Percentiles rank a stretch among this genome's conserved stretches.
Conservation (phyloP, 768 basidiomycete genomes). For the Hemileccinum rubropunctum region DNA sequence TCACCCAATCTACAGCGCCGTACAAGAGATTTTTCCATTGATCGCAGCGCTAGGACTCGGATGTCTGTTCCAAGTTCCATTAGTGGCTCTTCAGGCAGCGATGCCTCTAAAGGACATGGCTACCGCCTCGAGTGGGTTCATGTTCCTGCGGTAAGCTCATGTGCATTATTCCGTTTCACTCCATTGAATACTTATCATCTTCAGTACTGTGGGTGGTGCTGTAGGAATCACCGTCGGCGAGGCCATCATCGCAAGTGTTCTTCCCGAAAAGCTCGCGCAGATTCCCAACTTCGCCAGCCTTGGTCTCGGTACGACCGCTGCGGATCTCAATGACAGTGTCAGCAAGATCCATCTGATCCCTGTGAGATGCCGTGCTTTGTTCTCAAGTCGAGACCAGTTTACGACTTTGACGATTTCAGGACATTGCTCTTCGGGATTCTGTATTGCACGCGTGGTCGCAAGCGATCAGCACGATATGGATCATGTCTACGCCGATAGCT, state of each 20-base stretch:
- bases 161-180: background rate
- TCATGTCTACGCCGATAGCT: slow-evolving; percentile 56
- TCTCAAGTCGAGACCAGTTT: background rate
- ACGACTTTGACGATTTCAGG: slow-evolving; percentile 30
- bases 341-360: slow-evolving; percentile 35
- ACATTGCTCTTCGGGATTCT: slow-evolving; percentile 45
- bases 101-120: slow-evolving; percentile 91
- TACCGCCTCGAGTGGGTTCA: slow-evolving; percentile 69
- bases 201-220: slow-evolving; percentile 68
- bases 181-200: slow-evolving; percentile 3
- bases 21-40: slow-evolving; percentile 62
- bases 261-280: slow-evolving; percentile 30
- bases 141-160: slow-evolving; percentile 57
- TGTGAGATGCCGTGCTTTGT: slow-evolving; percentile 5
- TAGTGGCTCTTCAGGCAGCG: slow-evolving; percentile 76
- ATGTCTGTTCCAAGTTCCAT: slow-evolving; percentile 61
- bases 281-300: slow-evolving; percentile 34
- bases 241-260: slow-evolving; percentile 61
- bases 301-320: slow-evolving; percentile 36
- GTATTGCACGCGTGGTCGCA: slow-evolving; percentile 63
- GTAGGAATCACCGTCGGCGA: slow-evolving; percentile 74
- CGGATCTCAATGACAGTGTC: slow-evolving; percentile 47
- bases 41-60: slow-evolving; percentile 65
- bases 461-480: slow-evolving; percentile 64
- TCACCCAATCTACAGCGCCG: slow-evolving; percentile 41